Percentiles rank a stretch among this genome's conserved stretches.
Conservation (phyloP, 2,329 filamentous ascomycete species). For the Penicillium sp. region DNA sequence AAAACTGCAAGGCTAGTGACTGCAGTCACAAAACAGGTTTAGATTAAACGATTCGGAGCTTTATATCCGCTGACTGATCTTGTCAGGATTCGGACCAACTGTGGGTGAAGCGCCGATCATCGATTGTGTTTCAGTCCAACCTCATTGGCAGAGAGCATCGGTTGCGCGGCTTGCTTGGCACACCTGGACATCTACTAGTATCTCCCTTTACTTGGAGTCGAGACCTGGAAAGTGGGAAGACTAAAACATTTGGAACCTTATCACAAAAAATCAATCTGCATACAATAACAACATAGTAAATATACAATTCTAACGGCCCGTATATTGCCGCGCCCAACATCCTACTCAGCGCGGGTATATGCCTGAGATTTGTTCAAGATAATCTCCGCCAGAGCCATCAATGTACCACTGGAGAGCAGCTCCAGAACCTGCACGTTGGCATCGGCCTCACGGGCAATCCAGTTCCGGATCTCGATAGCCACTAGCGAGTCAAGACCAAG, state of each 20-base stretch:
- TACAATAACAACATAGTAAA: not conserved
- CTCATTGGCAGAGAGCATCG: not conserved
- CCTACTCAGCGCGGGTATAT: constrained; percentile 3
- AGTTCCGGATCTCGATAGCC: constrained; percentile 27
- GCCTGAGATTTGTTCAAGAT: constrained; percentile 27
- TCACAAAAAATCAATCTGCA: not conserved
- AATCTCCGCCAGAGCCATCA: constrained; percentile 26
- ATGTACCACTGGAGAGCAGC: constrained; percentile 27
- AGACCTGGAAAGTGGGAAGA: not conserved
- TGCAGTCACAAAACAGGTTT: not conserved
- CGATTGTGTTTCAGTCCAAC: not conserved
- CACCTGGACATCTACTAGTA: too few relatives aligned
- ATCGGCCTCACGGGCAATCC: constrained; percentile 30
- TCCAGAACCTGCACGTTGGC: constrained; percentile 35
- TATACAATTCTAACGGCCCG: not conserved
- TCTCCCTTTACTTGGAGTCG: too few relatives aligned
- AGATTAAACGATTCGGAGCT: not conserved
- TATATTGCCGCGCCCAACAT: not conserved
- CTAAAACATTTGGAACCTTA: not conserved
- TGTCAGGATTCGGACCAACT: not conserved
- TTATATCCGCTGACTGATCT: not conserved
- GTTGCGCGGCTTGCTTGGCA: not conserved
- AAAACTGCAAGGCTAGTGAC: not conserved
- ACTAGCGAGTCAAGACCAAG: constrained; percentile 27
- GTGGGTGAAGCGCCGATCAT: not conserved